Evolutionary conservation across 345 rosid species (phyloP).

Genomic region (Populus alba): DNA sequence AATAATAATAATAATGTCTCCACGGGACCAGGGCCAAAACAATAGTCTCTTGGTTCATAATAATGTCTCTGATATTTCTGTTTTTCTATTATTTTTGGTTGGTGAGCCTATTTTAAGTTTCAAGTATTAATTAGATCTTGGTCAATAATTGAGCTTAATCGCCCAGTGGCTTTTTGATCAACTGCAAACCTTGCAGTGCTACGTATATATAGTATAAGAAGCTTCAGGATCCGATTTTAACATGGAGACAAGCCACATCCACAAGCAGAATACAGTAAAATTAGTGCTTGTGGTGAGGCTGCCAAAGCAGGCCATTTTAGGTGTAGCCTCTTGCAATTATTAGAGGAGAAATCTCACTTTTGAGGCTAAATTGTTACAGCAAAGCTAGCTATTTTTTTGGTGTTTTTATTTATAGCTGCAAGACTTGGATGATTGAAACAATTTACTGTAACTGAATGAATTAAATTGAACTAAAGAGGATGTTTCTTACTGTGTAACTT

Average conservation of each 20-base stretch:
- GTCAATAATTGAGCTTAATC: too few relatives aligned
- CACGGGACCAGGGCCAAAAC: not conserved
- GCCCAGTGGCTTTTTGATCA: not conserved
- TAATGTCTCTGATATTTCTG: not conserved
- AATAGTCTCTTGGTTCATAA: not conserved
- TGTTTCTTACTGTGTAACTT: constrained; percentile 19
- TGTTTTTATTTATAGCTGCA: not conserved
- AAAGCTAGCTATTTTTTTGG: not conserved
- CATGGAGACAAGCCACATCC: constrained; percentile 9
- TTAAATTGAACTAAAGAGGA: constrained; percentile 18
- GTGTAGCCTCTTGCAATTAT: not conserved
- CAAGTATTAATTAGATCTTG: too few relatives aligned
- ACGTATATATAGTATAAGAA: not conserved
- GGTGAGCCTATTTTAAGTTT: not conserved
- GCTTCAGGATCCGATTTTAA: not conserved
- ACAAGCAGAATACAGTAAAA: constrained; percentile 5
- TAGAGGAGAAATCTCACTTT: not conserved
- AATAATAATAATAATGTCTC: not conserved
- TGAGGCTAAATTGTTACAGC: not conserved
- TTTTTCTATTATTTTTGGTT: not conserved
- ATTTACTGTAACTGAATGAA: constrained; percentile 12
- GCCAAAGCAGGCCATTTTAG: constrained; percentile 1
- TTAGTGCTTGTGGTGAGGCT: not conserved
- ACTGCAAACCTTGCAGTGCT: not conserved
- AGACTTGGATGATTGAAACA: not conserved